These are phyloP conservation scores for Zymoseptoria passerinii DNA, from an alignment of 2,329 filamentous ascomycete genomes.

Conservation along the genomic window DNA sequence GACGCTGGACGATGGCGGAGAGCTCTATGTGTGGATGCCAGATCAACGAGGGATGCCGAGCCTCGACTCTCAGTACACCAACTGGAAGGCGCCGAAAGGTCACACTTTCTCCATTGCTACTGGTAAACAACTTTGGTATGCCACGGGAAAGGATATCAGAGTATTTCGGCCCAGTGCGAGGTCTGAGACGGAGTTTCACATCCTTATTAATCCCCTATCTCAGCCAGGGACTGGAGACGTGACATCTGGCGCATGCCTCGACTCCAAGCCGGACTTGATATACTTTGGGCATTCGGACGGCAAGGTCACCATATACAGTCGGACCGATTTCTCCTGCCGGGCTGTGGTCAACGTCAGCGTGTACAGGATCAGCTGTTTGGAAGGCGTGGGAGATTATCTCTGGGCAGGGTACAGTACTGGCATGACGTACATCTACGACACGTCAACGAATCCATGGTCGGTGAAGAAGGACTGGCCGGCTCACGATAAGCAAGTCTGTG, in stretches of 20 bases:
- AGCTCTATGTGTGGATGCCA: conserved; percentile 77
- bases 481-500: conserved; percentile 70
- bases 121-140: conserved; percentile 80
- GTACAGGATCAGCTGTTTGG: conserved; percentile 88
- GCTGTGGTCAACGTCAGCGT: conserved; percentile 76
- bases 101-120: conserved; percentile 85
- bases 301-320: conserved; percentile 88
- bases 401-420: conserved; percentile 96
- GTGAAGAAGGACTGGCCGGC: conserved; percentile 93
- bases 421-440: conserved; percentile 88
- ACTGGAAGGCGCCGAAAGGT: conserved; percentile 68
- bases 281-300: conserved; percentile 91
- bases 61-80: conserved; percentile 63
- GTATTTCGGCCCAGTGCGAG: conserved; percentile 68
- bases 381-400: conserved; percentile 69
- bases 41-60: conserved; percentile 65
- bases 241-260: conserved; percentile 70
- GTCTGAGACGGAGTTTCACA: conserved; percentile 63
- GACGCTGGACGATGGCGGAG: conserved; percentile 85
- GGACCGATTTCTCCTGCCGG: conserved; percentile 66
- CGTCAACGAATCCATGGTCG: conserved; percentile 70
- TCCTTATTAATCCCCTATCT: conserved; percentile 61
- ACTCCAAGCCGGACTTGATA: conserved; percentile 65
- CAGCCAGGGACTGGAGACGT: conserved; percentile 75
- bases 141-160: conserved; percentile 75